Evolutionary conservation across 116 monocot species (phyloP), one percentile per base, ranked within the genome.

Genomic region (Trichopus zeylanicus): DNA sequence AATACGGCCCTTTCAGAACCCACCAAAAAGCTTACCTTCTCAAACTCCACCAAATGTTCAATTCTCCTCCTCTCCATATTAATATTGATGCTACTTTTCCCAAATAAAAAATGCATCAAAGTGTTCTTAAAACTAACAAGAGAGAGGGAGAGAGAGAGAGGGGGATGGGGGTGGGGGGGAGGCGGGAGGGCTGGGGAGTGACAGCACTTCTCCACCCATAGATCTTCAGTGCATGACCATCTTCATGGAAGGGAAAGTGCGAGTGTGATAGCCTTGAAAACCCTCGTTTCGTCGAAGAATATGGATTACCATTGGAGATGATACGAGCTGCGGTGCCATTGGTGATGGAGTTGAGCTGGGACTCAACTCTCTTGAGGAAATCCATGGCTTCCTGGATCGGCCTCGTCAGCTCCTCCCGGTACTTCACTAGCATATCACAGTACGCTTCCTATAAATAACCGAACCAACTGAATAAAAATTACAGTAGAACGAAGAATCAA

Each of bases 381-480:
- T 65, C 53, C 32, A 55, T 65, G 29, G 76, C 76, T 48, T 76
- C 70, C n/a, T 76, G 65, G 27, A 76, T 60, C 29, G 76, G 76
- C 65, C 66, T 59, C 1, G 70, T 38, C 2, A 76, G 59, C 21
- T 76, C 76, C 24, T 59, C 42, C 24, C 48, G 10, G 47, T 76
- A 76, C 70, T 66, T 65, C 59, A 46, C 70, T 56, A 76, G 34
- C 63, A 70, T 70, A 26, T 61, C 34, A 26, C 76, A 66, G 28
- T 70, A 76, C 27, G 59, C 34, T 37, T 76, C 76, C 76, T 76
- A 46, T 46, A 30, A 6, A 7, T 26, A 5, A 57, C 7, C 21
- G 10, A 20, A 31, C 7, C 31, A 22, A n/a, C n/a, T n/a, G n/a
- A n/a, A n/a, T n/a, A n/a, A n/a, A n/a, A n/a, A n/a, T n/a, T n/a